Evolutionary conservation across 768 basidiomycete species (phyloP), one percentile per base, ranked within the genome.

Genomic region (Russula emetica): DNA sequence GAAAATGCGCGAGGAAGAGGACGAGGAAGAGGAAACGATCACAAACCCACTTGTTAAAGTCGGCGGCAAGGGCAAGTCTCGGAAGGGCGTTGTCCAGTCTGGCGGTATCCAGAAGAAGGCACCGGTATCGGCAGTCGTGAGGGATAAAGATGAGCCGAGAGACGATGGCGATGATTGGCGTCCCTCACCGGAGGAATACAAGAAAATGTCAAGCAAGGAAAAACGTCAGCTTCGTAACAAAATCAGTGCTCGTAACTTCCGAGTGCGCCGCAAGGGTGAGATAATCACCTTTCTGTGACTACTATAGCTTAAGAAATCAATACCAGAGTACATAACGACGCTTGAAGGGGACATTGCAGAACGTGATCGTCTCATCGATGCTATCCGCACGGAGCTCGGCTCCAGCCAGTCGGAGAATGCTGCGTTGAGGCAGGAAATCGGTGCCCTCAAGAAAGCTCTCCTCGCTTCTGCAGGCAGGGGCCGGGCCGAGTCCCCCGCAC

Each of bases 151-250:
- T 49, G 80, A 83, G 13, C 80, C 83, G 50, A 83, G 83, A 28
- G 63, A 64, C 6, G 76, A 87, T 8, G 82, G 87, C 10, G 88
- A 87, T 53, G 89, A 93, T 67, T 92, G 91, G 89, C 82, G 91
- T 58, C 92, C 92, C 3, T 83, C 85, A 10, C 89, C 94, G 0
- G 96, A 97, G 69, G 94, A 94, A 67, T 97, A 98, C 78, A 88
- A 91, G 74, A 98, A 94, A 75, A 91, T 99, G 84, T 85, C 85
- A 5, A 88, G 86, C 70, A 98, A 97, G 77, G 95, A 98, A 78
- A 98, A 98, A 76, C 78, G 97, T 18, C 96, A 98, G 74, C 78
- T 98, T 44, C 75, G 96, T 57, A 99, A 99, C 79, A 99, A 99
- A 85, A 94, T 98, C 70, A 89, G 87, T 66, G 96, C 96, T 1